Evolutionary conservation across 2,329 filamentous ascomycete species (phyloP).

Genomic region (Endocalyx cinctus): DNA sequence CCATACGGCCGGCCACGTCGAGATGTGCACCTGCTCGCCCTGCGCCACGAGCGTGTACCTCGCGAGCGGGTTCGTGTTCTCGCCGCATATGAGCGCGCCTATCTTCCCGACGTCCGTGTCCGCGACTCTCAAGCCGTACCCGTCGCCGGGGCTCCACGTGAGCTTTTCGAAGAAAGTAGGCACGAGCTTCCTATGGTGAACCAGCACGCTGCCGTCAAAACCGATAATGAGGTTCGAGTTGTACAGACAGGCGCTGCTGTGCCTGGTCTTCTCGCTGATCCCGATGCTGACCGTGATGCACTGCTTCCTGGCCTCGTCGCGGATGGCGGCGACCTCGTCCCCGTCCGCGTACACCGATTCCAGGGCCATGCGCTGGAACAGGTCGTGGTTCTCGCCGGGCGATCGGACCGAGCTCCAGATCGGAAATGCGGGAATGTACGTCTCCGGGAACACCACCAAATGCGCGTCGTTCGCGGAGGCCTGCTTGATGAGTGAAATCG

Average conservation of each 20-base stretch:
- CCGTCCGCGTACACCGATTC: slow-evolving; percentile 43
- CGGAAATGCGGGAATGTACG: too few species aligned
- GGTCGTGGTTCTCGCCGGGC: too few species aligned
- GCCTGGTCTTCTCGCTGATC: slow-evolving; percentile 41
- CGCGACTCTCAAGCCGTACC: slow-evolving; percentile 41
- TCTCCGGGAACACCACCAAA: too few species aligned
- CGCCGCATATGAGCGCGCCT: slow-evolving; percentile 49
- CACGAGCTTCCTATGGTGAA: slow-evolving; percentile 50
- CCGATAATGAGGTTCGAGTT: slow-evolving; percentile 48
- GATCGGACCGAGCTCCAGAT: too few species aligned
- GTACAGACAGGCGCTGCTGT: slow-evolving; percentile 42
- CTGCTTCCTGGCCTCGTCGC: slow-evolving; percentile 30
- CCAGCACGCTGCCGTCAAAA: slow-evolving; percentile 37
- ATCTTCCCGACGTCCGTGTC: slow-evolving; percentile 42
- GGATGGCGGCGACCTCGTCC: slow-evolving; percentile 38
- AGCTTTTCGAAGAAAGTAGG: slow-evolving; percentile 55
- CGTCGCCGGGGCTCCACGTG: slow-evolving; percentile 49
- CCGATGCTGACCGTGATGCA: slow-evolving; percentile 42
- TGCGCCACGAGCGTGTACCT: slow-evolving; percentile 49
- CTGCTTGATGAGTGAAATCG: too few species aligned
- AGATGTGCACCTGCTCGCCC: slow-evolving; percentile 51
- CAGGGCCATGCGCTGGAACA: too few species aligned
- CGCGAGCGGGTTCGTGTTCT: slow-evolving; percentile 54
- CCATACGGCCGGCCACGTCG: slow-evolving; percentile 52
- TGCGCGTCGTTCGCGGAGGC: too few species aligned